phyloP scores from a whole-genome alignment of 2,329 filamentous ascomycete species.

The Magnaporthales sp. region DNA sequence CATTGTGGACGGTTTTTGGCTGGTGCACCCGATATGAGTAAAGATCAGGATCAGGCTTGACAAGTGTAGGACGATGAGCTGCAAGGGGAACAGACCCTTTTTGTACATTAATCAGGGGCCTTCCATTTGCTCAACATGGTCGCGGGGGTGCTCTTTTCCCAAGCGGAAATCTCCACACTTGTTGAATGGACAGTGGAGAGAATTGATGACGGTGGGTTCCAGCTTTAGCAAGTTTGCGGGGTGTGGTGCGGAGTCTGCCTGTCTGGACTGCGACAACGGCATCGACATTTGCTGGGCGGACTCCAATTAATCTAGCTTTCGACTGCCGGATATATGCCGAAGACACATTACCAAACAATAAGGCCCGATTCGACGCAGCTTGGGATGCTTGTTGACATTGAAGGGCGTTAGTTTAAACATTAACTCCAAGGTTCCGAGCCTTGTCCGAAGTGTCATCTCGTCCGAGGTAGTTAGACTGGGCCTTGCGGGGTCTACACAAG shows the following conservation, averaged over 20 bases:
- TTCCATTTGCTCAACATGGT: background rate
- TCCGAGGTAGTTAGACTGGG: background rate
- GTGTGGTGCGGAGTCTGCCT: background rate
- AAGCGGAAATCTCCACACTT: background rate
- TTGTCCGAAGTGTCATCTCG: background rate
- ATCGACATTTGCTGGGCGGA: background rate
- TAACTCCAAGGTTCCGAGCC: background rate
- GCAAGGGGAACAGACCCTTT: background rate
- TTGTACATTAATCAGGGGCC: background rate
- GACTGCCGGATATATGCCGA: background rate
- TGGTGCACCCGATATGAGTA: background rate
- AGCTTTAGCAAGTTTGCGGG: background rate
- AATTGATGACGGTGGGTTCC: background rate
- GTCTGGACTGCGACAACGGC: background rate
- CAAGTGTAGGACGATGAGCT: background rate
- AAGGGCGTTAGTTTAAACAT: background rate
- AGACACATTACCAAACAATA: background rate
- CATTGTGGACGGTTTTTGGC: background rate
- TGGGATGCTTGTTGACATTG: background rate
- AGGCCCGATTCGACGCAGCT: background rate
- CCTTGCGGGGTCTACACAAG: background rate
- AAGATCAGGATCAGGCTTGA: background rate
- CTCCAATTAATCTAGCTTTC: background rate
- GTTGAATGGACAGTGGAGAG: background rate
- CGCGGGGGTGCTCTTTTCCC: background rate